These are phyloP conservation scores for Ploettnerulaceae sp. DNA, from an alignment of 2,329 filamentous ascomycete genomes.

Conservation along the genomic window DNA sequence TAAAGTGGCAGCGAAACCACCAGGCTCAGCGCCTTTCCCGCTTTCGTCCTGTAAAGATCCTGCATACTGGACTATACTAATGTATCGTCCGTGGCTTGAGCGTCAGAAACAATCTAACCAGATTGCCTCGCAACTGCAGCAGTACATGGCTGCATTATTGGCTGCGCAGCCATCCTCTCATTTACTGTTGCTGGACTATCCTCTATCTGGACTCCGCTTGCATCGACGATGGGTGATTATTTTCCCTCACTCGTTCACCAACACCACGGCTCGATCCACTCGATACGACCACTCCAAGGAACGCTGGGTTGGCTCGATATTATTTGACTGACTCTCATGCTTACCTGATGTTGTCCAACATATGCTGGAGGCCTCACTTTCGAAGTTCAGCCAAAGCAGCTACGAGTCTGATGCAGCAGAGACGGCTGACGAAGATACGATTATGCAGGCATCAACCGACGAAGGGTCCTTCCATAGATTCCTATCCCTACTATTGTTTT, in stretches of 20 bases:
- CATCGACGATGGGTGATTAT: conserved; percentile 14
- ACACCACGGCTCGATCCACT: conserved; percentile 7
- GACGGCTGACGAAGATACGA: conserved; percentile 11
- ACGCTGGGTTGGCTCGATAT: not conserved
- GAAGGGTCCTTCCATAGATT: conserved; percentile 4
- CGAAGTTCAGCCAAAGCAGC: not conserved
- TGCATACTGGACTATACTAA: no score
- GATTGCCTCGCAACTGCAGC: conserved; percentile 15
- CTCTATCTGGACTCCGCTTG: conserved; percentile 14
- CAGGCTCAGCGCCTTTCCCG: not conserved
- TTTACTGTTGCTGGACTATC: conserved; percentile 4
- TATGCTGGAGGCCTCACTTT: not conserved
- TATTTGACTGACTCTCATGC: conserved; percentile 12
- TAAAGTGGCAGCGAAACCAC: conserved; percentile 17
- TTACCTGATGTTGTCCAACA: conserved; percentile 7
- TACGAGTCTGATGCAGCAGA: conserved; percentile 9
- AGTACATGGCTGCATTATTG: conserved; percentile 12
- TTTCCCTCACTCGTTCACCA: conserved; percentile 24
- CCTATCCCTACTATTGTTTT: no score
- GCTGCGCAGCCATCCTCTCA: conserved; percentile 6
- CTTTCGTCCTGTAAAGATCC: conserved; percentile 13
- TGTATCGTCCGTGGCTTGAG: conserved; percentile 20
- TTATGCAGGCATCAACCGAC: conserved; percentile 25
- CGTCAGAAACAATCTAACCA: conserved; percentile 16
- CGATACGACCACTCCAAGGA: conserved; percentile 12